A percentile compares a stretch with the other conserved stretches of the same genome.
phyloP scores from a whole-genome alignment of 73 alveolate genomes.

The Symbiodinium natans region DNA sequence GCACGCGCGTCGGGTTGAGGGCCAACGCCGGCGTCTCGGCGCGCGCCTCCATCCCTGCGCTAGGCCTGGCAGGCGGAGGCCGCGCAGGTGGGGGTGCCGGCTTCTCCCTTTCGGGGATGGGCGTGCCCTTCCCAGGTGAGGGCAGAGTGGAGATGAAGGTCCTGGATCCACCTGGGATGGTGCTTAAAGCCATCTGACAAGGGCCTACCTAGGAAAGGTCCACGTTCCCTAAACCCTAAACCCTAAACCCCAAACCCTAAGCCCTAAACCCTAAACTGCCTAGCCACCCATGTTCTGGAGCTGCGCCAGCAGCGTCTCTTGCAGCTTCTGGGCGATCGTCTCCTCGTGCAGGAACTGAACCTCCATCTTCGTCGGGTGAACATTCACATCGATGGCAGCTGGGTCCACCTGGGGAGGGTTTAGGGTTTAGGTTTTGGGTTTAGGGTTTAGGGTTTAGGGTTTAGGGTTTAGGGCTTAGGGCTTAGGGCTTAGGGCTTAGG shows the following conservation, averaged over 20 bases:
- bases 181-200: no score
- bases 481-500: no score
- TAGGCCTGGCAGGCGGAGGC: not conserved
- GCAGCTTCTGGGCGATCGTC: conserved; percentile 47
- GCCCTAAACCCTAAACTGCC: no score
- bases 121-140: not conserved
- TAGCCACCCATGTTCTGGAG: conserved; percentile 27
- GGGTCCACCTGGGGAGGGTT: conserved; percentile 95
- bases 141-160: conserved; percentile 12
- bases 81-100: not conserved
- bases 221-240: no score
- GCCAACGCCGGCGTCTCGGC: not conserved
- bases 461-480: no score
- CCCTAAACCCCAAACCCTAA: no score
- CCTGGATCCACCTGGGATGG: no score
- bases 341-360: conserved; percentile 96
- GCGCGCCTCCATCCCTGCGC: not conserved
- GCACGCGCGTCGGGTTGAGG: conserved; percentile 44
- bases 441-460: no score
- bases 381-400: conserved; percentile 96
- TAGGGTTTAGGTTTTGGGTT: no score
- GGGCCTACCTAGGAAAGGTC: no score
- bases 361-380: conserved; percentile 97
- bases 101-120: not conserved
- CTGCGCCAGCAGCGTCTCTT: conserved; percentile 45